Percentiles rank a stretch among this genome's conserved stretches.
These are phyloP conservation scores for Eucalyptus paniculata DNA, from an alignment of 345 rosid species.

Conservation along the genomic window DNA sequence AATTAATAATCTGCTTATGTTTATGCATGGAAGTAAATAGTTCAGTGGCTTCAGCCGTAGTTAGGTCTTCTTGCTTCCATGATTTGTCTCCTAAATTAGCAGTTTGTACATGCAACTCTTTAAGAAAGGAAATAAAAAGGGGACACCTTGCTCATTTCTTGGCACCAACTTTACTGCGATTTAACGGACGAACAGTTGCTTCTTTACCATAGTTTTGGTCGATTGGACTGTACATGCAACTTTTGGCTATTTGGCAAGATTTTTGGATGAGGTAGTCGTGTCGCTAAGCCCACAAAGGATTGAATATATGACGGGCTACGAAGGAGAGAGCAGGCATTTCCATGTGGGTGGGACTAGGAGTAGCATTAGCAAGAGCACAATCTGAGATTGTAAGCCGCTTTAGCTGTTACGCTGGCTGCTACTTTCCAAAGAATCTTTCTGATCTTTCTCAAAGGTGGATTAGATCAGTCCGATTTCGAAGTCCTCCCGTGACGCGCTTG, in stretches of 20 bases:
- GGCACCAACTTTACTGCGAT: not conserved
- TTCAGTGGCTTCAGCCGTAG: not conserved
- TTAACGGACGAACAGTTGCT: not conserved
- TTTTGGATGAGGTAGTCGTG: constrained; percentile 19
- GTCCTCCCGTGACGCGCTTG: too few species aligned
- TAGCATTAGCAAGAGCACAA: too few species aligned
- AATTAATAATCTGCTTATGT: not conserved
- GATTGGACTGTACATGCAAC: constrained; percentile 23
- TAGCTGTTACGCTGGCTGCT: too few species aligned
- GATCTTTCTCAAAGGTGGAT: too few species aligned
- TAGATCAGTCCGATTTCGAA: too few species aligned
- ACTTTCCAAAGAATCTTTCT: too few species aligned
- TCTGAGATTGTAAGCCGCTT: too few species aligned
- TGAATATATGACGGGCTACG: too few species aligned
- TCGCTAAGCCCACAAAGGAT: not conserved
- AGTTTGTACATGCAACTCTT: too few species aligned
- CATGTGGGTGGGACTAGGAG: too few species aligned
- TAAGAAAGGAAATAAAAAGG: not conserved
- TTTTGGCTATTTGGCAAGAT: constrained; percentile 17
- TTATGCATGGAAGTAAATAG: not conserved
- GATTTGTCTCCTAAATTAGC: not conserved
- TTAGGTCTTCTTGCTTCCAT: too few species aligned
- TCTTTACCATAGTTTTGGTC: constrained; percentile 9
- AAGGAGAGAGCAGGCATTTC: too few species aligned
- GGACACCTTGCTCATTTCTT: not conserved